phyloP scores from a whole-genome alignment of 2,329 filamentous ascomycete genomes.

The Thielaviopsis populi region DNA sequence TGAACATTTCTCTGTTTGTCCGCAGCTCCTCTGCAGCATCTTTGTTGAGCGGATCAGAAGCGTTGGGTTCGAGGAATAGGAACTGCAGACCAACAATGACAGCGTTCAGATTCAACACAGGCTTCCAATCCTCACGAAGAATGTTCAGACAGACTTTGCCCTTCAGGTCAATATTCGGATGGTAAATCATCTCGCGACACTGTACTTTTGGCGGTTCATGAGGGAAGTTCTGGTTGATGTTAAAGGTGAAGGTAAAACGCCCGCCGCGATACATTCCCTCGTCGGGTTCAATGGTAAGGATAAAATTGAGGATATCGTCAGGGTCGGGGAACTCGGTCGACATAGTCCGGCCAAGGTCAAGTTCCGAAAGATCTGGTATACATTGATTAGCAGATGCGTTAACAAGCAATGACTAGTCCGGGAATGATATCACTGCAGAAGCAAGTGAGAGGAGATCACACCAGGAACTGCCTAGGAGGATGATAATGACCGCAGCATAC shows the following conservation, averaged over 20 bases:
- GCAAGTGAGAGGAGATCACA: neutral
- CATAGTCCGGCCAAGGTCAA: conserved; percentile 67
- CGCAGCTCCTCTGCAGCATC: conserved; percentile 89
- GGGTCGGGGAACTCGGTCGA: conserved; percentile 66
- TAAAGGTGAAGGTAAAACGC: conserved; percentile 76
- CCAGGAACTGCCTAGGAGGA: no score
- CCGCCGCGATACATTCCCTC: conserved; percentile 82
- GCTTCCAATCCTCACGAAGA: conserved; percentile 96
- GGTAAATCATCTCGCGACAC: conserved; percentile 96
- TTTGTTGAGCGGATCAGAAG: conserved; percentile 95
- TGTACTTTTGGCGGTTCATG: conserved; percentile 96
- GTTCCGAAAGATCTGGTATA: conserved; percentile 57
- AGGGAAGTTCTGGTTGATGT: conserved; percentile 87
- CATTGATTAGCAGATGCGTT: neutral
- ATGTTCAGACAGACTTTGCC: conserved; percentile 98
- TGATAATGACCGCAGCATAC: conserved; percentile 30
- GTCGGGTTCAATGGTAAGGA: conserved; percentile 67
- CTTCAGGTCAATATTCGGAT: conserved; percentile 95
- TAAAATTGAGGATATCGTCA: conserved; percentile 76
- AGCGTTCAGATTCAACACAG: conserved; percentile 88
- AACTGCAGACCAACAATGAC: conserved; percentile 93
- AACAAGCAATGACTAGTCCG: neutral
- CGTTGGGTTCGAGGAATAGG: conserved; percentile 93
- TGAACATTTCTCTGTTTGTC: conserved; percentile 73
- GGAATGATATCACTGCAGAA: neutral